Conservation (phyloP, 805 yeast species). For the Cyberlindnera nakhonratchasimensis region DNA sequence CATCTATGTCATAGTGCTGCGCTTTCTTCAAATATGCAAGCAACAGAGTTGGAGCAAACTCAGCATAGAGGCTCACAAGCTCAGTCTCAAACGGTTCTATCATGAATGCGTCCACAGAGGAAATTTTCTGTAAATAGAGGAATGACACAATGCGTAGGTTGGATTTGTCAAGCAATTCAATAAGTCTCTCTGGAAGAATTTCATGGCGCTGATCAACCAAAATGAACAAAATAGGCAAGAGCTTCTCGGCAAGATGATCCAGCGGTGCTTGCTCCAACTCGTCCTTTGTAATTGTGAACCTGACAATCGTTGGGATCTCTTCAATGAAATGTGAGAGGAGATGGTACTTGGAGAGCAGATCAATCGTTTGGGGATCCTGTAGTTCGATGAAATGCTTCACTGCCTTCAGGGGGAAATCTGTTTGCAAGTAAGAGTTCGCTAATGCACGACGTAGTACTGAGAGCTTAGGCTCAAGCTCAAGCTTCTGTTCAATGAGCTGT, state of each 20-base stretch:
- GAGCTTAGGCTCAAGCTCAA: constrained; percentile 33
- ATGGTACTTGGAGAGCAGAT: constrained; percentile 60
- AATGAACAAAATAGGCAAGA: constrained; percentile 46
- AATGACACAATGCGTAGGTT: constrained; percentile 52
- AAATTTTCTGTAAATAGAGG: constrained; percentile 61
- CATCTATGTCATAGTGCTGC: constrained; percentile 61
- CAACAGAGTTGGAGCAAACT: constrained; percentile 52
- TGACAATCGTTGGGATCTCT: constrained; percentile 49
- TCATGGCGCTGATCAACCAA: constrained; percentile 66
- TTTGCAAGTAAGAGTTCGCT: constrained; percentile 51
- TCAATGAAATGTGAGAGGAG: constrained; percentile 48
- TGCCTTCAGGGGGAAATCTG: constrained; percentile 59
- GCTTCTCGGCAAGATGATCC: constrained; percentile 23
- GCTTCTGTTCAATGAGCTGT: constrained; percentile 37
- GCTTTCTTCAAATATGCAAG: constrained; percentile 58
- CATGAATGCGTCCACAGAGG: constrained; percentile 50
- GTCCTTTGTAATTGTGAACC: constrained; percentile 36
- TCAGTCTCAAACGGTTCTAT: constrained; percentile 61
- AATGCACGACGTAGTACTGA: constrained; percentile 40
- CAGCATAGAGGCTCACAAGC: constrained; percentile 60
- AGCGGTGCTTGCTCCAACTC: constrained; percentile 39
- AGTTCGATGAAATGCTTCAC: constrained; percentile 58
- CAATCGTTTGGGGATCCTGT: constrained; percentile 51
- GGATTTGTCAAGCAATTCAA: constrained; percentile 40
- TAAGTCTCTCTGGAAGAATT: constrained; percentile 49